Evolutionary conservation across 148 eudicot genomes (phyloP), one percentile per base, ranked within the genome.

Genomic region (Camellia granthamiana): DNA sequence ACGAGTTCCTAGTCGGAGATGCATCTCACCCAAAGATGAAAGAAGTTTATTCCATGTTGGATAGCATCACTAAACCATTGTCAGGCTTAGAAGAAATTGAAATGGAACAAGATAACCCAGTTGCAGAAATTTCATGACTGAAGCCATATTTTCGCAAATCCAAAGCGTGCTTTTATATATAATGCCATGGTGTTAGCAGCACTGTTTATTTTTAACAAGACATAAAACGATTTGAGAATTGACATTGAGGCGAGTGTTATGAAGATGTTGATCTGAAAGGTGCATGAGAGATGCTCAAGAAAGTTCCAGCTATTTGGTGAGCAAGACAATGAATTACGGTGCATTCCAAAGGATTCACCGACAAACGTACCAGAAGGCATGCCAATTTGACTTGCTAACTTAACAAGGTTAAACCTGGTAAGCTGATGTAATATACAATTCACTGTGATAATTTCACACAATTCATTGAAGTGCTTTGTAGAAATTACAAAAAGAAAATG

Each of bases 1-100:
- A 78, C 49, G 82, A 74, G 63, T 83, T 79, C 65, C 43, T 79
- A 7, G 69, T 63, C 47, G 78, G 76, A 9, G 83, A 80, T 73
- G 21, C 68, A 41, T 76, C 81, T 63, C 83, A 80, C 38, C 75
- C 78, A 23, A 14, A 71, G 42, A 80, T 76, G 80, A 73, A 66
- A 19, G 52, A 83, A 79, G 69, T 79, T 69, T 47, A 78, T 61
- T 42, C 68, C 12, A 67, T 79, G 79, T 46, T 83, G 75, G 77
- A 76, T 46, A 52, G 55, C 16, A 66, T 83, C 43, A 64, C 47
- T 18, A 58, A 61, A 43, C 79, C 82, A 41, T 8, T 79, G 52
- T 83, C 46, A 18, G 69, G 79, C 49, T 44, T 75, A 60, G 76
- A 83, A 52, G 75, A 61, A 60, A 61, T 14, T 44, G 74, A 75